A percentile compares a stretch with the other conserved stretches of the same genome.
phyloP scores from a whole-genome alignment of 257 asterid species.

The Rehmannia glutinosa region DNA sequence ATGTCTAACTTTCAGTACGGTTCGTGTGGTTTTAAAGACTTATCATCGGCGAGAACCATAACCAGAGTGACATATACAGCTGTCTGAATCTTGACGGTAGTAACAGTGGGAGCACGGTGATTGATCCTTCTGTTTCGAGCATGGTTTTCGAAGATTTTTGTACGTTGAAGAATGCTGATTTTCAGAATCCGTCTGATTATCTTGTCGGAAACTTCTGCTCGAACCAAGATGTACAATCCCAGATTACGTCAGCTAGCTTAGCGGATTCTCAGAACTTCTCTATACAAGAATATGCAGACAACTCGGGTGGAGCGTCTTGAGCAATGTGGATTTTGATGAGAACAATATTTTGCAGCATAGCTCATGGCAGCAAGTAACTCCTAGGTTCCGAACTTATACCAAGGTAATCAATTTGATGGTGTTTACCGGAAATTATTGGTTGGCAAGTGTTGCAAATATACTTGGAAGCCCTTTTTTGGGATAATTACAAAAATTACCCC shows the following conservation, averaged over 20 bases:
- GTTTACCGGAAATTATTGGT: too few relatives aligned
- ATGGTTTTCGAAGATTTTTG: slow-evolving; percentile 53
- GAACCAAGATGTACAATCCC: slow-evolving; percentile 78
- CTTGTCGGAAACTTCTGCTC: slow-evolving; percentile 51
- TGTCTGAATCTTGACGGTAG: slow-evolving; percentile 61
- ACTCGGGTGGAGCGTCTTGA: slow-evolving; percentile 80
- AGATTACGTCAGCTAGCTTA: slow-evolving; percentile 70
- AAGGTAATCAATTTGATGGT: slow-evolving; percentile 47
- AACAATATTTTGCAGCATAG: slow-evolving; percentile 44
- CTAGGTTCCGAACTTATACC: slow-evolving; percentile 71
- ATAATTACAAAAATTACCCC: too few relatives aligned
- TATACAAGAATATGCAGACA: slow-evolving; percentile 67
- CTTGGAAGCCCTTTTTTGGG: too few relatives aligned
- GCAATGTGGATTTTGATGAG: slow-evolving; percentile 71
- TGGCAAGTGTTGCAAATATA: too few relatives aligned
- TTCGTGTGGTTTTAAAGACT: slow-evolving; percentile 52
- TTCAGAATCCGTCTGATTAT: slow-evolving; percentile 54
- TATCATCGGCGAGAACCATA: slow-evolving; percentile 47
- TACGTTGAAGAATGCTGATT: slow-evolving; percentile 42
- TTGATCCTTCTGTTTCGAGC: slow-evolving; percentile 69
- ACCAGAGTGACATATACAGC: slow-evolving; percentile 46
- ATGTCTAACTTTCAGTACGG: slow-evolving; percentile 43
- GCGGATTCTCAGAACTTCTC: slow-evolving; percentile 68
- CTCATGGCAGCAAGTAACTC: slow-evolving; percentile 65
- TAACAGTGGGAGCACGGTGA: slow-evolving; percentile 67